Evolutionary conservation across 169 alveolate species (phyloP).

Genomic region (Plasmodium reichenowi): DNA sequence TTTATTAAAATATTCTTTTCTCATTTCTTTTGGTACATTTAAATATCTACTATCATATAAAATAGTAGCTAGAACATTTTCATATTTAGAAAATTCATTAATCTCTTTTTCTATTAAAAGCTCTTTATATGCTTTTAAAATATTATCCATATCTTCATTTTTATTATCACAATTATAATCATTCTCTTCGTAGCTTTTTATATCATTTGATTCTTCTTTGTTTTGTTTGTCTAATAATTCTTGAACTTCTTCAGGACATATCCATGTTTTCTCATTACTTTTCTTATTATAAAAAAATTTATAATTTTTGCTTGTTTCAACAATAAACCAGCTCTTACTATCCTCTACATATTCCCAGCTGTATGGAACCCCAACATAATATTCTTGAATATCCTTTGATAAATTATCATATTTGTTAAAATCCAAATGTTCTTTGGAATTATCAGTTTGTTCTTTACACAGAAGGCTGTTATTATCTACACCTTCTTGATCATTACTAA

Average conservation of each 20-base stretch:
- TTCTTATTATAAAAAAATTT: conserved; percentile 59
- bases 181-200: no score
- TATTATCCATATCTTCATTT: conserved; percentile 16
- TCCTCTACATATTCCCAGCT: conserved; percentile 71
- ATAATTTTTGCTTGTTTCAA: conserved; percentile 59
- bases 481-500: neutral
- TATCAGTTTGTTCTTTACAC: neutral
- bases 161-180: neutral
- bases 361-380: conserved; percentile 37
- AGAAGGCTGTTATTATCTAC: neutral
- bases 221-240: conserved; percentile 1
- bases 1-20: conserved; percentile 59
- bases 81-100: conserved; percentile 42
- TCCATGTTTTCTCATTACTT: conserved; percentile 61
- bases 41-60: conserved; percentile 36
- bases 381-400: conserved; percentile 44
- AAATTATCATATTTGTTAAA: conserved; percentile 9
- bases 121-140: conserved; percentile 25
- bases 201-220: neutral
- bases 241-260: conserved; percentile 42
- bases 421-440: neutral
- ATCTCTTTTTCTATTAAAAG: conserved; percentile 41
- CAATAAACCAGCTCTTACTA: conserved; percentile 67
- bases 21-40: conserved; percentile 49
- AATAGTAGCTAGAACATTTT: conserved; percentile 29